phyloP scores from a whole-genome alignment of 2,329 filamentous ascomycete genomes.

The Arthrinium phaeospermum region DNA sequence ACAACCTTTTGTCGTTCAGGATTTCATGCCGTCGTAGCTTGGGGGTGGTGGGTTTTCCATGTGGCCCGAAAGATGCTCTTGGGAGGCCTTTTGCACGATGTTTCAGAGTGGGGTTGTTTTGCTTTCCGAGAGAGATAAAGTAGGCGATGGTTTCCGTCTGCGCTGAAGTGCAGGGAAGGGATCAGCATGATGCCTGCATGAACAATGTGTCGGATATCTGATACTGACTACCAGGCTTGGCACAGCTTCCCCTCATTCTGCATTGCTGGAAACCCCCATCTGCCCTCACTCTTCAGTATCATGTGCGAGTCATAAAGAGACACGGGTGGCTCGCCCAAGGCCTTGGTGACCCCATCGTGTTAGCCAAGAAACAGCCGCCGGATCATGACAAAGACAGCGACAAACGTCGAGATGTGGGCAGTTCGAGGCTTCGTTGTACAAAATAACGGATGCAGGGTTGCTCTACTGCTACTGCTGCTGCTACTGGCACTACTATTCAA shows the following conservation, averaged over 20 bases:
- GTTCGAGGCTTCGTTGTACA: neutral
- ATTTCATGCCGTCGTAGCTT: neutral
- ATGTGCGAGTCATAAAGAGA: neutral
- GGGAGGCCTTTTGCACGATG: neutral
- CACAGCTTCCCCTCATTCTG: neutral
- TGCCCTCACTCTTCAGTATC: neutral
- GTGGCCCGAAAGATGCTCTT: neutral
- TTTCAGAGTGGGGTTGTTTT: neutral
- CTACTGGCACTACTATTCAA: neutral
- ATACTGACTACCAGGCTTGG: constrained; percentile 7
- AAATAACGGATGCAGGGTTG: neutral
- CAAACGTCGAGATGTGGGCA: neutral
- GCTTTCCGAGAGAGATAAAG: neutral
- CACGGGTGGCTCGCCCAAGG: neutral
- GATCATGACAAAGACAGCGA: constrained; percentile 5
- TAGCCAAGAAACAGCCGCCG: neutral
- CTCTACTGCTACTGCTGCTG: neutral
- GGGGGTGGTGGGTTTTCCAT: neutral
- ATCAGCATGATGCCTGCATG: constrained; percentile 6
- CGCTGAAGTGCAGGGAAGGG: neutral
- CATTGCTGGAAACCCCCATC: neutral
- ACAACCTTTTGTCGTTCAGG: neutral
- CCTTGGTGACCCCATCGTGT: neutral
- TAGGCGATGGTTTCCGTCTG: neutral
- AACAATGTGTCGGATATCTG: neutral